A percentile compares a stretch with the other conserved stretches of the same genome.
Evolutionary conservation across 2,329 filamentous ascomycete genomes (phyloP).

Genomic region (Aureobasidium sp.): DNA sequence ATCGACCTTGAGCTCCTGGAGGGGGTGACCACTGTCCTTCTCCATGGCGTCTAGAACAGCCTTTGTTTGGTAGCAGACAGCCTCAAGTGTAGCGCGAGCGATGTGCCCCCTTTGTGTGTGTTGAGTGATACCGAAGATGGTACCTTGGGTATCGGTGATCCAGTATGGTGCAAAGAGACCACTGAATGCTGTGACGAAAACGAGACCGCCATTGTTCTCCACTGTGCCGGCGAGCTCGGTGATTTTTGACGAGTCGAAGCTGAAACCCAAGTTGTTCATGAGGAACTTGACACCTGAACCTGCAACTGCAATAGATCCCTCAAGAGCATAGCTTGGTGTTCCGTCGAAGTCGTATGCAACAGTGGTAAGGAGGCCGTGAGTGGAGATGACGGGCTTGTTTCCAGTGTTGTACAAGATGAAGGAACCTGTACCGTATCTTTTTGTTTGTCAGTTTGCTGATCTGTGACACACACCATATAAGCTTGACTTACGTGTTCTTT

Average conservation of each 20-base stretch:
- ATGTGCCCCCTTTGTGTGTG: constrained; percentile 82
- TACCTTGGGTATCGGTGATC: constrained; percentile 88
- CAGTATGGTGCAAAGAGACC: constrained; percentile 90
- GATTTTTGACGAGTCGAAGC: constrained; percentile 58
- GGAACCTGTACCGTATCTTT: constrained; percentile 59
- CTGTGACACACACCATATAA: not conserved
- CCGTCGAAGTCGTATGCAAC: constrained; percentile 79
- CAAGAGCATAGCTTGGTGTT: constrained; percentile 65
- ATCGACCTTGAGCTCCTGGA: constrained; percentile 73
- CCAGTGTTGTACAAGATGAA: constrained; percentile 89
- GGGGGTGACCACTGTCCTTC: constrained; percentile 68
- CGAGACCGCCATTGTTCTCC: constrained; percentile 71
- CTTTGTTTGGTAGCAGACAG: constrained; percentile 86
- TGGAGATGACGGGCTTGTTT: constrained; percentile 75
- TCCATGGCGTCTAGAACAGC: constrained; percentile 91
- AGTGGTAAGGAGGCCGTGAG: constrained; percentile 74
- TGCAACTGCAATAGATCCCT: constrained; percentile 73
- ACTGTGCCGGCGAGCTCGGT: constrained; percentile 58
- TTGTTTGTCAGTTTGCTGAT: not conserved
- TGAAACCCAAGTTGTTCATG: constrained; percentile 56
- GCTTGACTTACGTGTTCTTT: constrained; percentile 72
- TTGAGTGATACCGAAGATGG: constrained; percentile 53
- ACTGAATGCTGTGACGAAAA: constrained; percentile 84
- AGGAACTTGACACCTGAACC: constrained; percentile 60
- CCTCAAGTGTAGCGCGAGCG: constrained; percentile 81